Base-by-base conservation (phyloP, 768 basidiomycete species). In the Suillus weaverae region DNA sequence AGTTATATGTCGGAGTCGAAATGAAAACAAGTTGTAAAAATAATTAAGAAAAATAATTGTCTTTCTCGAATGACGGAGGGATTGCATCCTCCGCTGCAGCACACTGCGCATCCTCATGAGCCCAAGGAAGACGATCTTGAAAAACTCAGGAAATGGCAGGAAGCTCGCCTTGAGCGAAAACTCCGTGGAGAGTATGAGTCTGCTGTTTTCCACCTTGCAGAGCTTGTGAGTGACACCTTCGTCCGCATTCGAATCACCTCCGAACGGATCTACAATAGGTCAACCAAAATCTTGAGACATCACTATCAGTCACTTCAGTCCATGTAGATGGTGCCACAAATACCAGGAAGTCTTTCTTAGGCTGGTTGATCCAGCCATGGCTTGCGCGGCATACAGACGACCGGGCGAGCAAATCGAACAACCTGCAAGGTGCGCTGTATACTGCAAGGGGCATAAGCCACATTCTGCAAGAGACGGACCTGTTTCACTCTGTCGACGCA, bases 341-440 rank as follows among this genome's bases (percentile, higher is more conserved):
- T 35, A 97, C 96, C 0, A 85, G 95, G 18, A 78, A 85, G 36
- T 86, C 91, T 0, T 98, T 98, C 80, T 85, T 99, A 39, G 83
- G 80, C n/a, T 89, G 84, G 61, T 80, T 98, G 68, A 83, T 97
- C 61, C 80, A 85, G 9, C 95, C 95, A 0, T 82, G 84, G 74
- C 75, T 92, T 60, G 69, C 64, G 48, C 71, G 70, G 30, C 68
- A 60, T 8, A 65, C 68, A 22, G 71, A 66, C 46, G 61, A 48
- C 33, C 63, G 62, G 46, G 64, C 39, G 64, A 68, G 50, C 66
- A 67, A 62, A 55, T 67, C 44, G 44, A 55, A 64, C 11, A 44
- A 84, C 46, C 81, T 98, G 9, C 86, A 86, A 60, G 80, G 87
- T 26, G 87, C 92, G 5, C 79, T 99, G 7, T 84, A 88, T 59